phyloP scores from a whole-genome alignment of 1,139 yeast genomes.

The Geotrichum reessii region DNA sequence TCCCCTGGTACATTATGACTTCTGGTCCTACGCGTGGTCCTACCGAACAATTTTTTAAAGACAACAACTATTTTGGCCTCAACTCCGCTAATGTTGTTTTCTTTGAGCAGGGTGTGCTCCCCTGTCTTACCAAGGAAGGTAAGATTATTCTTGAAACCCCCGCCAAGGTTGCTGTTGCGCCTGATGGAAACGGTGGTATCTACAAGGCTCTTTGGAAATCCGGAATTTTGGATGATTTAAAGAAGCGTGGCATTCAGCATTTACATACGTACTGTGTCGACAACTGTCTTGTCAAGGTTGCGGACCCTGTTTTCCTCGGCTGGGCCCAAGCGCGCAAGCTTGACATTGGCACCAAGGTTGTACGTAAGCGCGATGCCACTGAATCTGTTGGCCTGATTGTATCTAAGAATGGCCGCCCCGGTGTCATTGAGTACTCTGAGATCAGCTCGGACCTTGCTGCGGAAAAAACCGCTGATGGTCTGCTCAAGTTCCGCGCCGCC shows the following conservation, averaged over 20 bases:
- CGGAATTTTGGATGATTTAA: constrained; percentile 63
- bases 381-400: constrained; percentile 95
- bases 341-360: constrained; percentile 88
- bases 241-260: constrained; percentile 69
- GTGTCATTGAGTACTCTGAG: constrained; percentile 94
- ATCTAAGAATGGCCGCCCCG: constrained; percentile 56
- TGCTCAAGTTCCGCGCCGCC: constrained; percentile 81
- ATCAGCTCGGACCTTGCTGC: constrained; percentile 69
- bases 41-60: constrained; percentile 67
- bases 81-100: constrained; percentile 54
- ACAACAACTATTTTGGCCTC: constrained; percentile 67
- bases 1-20: constrained; percentile 95
- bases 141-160: constrained; percentile 60
- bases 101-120: constrained; percentile 92
- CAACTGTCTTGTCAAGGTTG: constrained; percentile 84
- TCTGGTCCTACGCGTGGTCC: constrained; percentile 77
- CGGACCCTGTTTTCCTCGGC: constrained; percentile 91
- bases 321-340: constrained; percentile 61
- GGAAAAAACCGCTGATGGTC: constrained; percentile 50
- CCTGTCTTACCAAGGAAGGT: constrained; percentile 76
- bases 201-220: constrained; percentile 73
- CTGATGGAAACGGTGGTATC: constrained; percentile 97
- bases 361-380: constrained; percentile 78
- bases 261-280: constrained; percentile 97
- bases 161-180: constrained; percentile 66